Evolutionary conservation across 2,329 filamentous ascomycete genomes (phyloP), one percentile per base, ranked within the genome.

Genomic region (Aspergillus brunneoviolaceus): DNA sequence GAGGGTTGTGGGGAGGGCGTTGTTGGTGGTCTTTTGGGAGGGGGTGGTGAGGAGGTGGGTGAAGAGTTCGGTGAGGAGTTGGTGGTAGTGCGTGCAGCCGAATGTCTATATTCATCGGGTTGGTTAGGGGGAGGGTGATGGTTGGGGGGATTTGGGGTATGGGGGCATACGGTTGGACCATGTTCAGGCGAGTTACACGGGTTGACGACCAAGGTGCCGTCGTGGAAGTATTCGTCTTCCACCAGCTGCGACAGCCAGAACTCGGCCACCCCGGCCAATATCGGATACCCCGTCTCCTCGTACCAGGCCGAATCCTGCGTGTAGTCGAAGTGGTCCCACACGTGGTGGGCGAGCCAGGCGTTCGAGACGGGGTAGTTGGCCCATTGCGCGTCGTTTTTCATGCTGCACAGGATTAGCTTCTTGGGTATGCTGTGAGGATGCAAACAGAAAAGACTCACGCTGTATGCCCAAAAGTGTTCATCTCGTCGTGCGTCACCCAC

Each of bases 281-380:
- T 73, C 1, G 81, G 83, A 57, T 85, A 87, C 0, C 82, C 84
- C 31, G 72, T 71, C 3, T 57, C 21, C 6, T 74, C 72, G 5
- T 77, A 75, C 82, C 82, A 86, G 1, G 70, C 67, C 0, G 65
- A 49, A 62, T 85, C 77, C 27, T 75, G 78, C 2, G 79, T 81
- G 65, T 86, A 87, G 39, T 84, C 80, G 66, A 79, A 86, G 65
- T 83, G 78, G 59, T 87, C 83, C 70, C 78, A 83, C 2, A 86
- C 81, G 59, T 86, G 83, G 61, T 85, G 81, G 80, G 84, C 84
- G 79, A 85, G 81, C 85, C 85, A 87, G 0, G 82, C 82, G 0
- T 79, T 77, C 0, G 80, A 74, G 0, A 76, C 79, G 3, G 73
- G 72, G 51, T 69, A 72, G 55, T 69, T 55, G 5, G 75, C 76